Percentiles rank a stretch among this genome's conserved stretches.
Conservation (phyloP, 352 stramenopile genomes). For the Phytopythium sindhum region DNA sequence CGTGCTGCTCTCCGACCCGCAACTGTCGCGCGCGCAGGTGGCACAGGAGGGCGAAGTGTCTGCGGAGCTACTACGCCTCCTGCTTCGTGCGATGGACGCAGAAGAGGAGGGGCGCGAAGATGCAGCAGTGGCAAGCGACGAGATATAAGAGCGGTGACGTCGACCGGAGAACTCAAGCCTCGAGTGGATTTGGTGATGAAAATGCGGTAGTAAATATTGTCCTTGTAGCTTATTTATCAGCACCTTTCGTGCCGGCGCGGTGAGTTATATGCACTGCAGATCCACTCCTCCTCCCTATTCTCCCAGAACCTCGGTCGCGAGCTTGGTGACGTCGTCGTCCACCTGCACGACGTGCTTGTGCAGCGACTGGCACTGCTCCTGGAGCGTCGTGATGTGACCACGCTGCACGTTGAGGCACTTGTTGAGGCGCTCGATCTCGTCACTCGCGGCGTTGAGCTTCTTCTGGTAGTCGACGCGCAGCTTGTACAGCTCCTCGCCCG, state of each 20-base stretch:
- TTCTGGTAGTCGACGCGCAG: conserved; percentile 79
- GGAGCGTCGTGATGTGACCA: conserved; percentile 77
- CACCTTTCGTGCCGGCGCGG: neutral
- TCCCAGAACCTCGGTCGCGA: conserved; percentile 74
- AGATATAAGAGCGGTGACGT: neutral
- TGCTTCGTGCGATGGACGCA: conserved; percentile 45
- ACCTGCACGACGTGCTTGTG: conserved; percentile 85
- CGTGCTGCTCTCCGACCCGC: conserved; percentile 51
- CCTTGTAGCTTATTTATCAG: no score
- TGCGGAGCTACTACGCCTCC: conserved; percentile 45
- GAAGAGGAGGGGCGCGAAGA: conserved; percentile 11
- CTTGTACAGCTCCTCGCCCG: conserved; percentile 73
- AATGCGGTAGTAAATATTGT: conserved; percentile 5
- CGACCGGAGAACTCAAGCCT: neutral
- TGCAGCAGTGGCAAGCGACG: neutral
- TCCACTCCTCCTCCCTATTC: conserved; percentile 28
- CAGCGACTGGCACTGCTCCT: conserved; percentile 80
- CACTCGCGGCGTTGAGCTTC: conserved; percentile 74
- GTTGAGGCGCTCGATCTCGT: conserved; percentile 82
- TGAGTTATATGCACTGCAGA: neutral
- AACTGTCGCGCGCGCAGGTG: conserved; percentile 27
- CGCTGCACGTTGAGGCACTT: conserved; percentile 84
- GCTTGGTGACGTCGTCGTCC: conserved; percentile 82
- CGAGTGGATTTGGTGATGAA: neutral
- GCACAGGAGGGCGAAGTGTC: conserved; percentile 47